Conservation (phyloP, 2,329 filamentous ascomycete genomes). For the Arthrobotrys iridis region DNA sequence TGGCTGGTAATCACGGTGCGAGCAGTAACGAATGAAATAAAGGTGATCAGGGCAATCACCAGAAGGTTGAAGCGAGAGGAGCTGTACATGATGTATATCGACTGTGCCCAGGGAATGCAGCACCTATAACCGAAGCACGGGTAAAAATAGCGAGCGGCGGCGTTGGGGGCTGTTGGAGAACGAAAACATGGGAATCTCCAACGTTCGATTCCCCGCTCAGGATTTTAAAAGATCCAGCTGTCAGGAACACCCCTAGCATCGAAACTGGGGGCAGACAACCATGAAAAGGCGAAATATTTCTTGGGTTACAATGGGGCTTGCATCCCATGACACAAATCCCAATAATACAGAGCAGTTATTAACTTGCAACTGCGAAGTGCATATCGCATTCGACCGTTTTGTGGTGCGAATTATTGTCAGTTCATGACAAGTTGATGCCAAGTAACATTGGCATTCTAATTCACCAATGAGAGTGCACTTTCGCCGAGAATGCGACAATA, state of each 20-base stretch:
- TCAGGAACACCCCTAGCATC: too few species aligned
- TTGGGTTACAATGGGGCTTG: constrained; percentile 38
- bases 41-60: constrained; percentile 24
- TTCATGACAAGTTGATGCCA: background rate
- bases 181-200: background rate
- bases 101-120: background rate
- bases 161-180: background rate
- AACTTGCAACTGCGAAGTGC: too few species aligned
- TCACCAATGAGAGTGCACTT: background rate
- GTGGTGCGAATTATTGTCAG: background rate
- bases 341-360: background rate
- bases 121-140: background rate
- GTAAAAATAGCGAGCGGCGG: constrained; percentile 11
- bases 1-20: constrained; percentile 26
- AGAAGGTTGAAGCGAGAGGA: constrained; percentile 20
- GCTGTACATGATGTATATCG: constrained; percentile 7
- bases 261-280: background rate
- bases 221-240: constrained; percentile 5
- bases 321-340: background rate
- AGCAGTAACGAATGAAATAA: constrained; percentile 26
- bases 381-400: too few species aligned
- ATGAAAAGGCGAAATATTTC: background rate
- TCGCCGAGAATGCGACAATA: background rate
- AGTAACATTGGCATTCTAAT: background rate
- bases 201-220: background rate